Conservation (phyloP, 345 rosid genomes). For the Linum lewisii region DNA sequence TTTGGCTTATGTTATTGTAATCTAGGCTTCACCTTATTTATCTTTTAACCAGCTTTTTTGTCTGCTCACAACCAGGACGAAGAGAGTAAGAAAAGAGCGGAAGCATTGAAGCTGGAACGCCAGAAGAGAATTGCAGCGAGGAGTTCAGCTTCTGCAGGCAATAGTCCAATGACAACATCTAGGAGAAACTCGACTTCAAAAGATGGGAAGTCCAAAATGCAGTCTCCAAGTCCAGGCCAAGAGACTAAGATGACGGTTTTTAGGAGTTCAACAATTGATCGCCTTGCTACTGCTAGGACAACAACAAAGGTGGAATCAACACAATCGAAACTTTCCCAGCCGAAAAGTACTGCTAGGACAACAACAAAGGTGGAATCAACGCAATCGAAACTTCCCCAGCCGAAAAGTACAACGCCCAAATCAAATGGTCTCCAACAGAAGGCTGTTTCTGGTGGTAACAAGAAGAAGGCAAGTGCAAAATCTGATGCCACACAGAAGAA, state of each 20-base stretch:
- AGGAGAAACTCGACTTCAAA: slow-evolving; percentile 34
- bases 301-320: slow-evolving; percentile 32
- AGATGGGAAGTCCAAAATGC: slow-evolving; percentile 30
- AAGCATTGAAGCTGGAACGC: slow-evolving; percentile 60
- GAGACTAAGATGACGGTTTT: slow-evolving; percentile 46
- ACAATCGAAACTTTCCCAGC: slow-evolving; percentile 33
- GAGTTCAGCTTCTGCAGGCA: slow-evolving; percentile 41
- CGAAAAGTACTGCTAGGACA: slow-evolving; percentile 39
- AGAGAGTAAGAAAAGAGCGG: slow-evolving; percentile 67
- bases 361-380: slow-evolving; percentile 32
- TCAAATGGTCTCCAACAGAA: slow-evolving; percentile 31
- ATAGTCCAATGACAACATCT: slow-evolving; percentile 21
- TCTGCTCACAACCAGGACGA: slow-evolving; percentile 53
- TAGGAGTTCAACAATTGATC: slow-evolving; percentile 80
- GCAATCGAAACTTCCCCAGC: slow-evolving; percentile 33
- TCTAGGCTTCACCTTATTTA: background rate
- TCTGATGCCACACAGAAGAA: slow-evolving; percentile 18
- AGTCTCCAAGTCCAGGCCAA: slow-evolving; percentile 23
- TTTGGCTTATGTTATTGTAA: background rate
- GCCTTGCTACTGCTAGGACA: slow-evolving; percentile 60
- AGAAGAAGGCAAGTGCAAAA: slow-evolving; percentile 30
- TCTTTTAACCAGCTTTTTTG: background rate
- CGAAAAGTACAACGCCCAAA: slow-evolving; percentile 35
- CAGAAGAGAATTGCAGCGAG: slow-evolving; percentile 94
- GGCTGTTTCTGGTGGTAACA: slow-evolving; percentile 18